These are phyloP conservation scores for Hawksworthiomyces lignivorus DNA, from an alignment of 2,329 filamentous ascomycete species.

Conservation along the genomic window DNA sequence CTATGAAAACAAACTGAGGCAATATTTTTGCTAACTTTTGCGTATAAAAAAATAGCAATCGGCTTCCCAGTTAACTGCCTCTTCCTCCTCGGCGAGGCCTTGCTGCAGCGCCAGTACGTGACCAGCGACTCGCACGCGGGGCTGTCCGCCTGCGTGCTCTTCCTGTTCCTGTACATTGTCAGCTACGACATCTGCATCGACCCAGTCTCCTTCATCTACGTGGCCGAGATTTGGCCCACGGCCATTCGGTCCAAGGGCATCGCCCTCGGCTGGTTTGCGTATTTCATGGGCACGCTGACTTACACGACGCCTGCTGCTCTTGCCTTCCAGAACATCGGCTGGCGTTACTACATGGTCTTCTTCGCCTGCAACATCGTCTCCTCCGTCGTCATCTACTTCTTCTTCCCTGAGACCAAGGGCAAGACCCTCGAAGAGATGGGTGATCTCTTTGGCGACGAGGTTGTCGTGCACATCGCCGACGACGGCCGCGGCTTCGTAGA, in stretches of 20 bases:
- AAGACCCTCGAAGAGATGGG: slow-evolving; percentile 15
- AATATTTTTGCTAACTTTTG: neutral
- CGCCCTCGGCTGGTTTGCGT: slow-evolving; percentile 3
- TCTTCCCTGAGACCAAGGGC: slow-evolving; percentile 7
- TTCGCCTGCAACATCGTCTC: slow-evolving; percentile 4
- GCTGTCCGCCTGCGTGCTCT: neutral
- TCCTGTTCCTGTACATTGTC: slow-evolving; percentile 6
- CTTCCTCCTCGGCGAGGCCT: slow-evolving; percentile 3
- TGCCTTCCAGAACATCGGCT: slow-evolving; percentile 6
- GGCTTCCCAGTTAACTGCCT: slow-evolving; percentile 1
- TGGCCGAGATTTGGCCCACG: slow-evolving; percentile 7
- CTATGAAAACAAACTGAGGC: too few relatives aligned
- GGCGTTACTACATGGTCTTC: slow-evolving; percentile 13
- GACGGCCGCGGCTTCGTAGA: slow-evolving; percentile 6
- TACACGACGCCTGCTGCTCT: slow-evolving; percentile 5
- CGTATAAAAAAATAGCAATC: too few relatives aligned
- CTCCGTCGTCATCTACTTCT: slow-evolving; percentile 3
- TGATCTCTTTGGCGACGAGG: slow-evolving; percentile 15
- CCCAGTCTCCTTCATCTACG: slow-evolving; percentile 4
- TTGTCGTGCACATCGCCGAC: slow-evolving; percentile 6
- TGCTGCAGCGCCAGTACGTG: slow-evolving; percentile 7
- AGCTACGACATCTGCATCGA: slow-evolving; percentile 8
- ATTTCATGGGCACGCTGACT: slow-evolving; percentile 6
- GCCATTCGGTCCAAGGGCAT: slow-evolving; percentile 8
- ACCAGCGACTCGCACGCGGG: neutral